Base-by-base conservation (phyloP, 768 basidiomycete genomes). In the Tylopilus sp. region DNA sequence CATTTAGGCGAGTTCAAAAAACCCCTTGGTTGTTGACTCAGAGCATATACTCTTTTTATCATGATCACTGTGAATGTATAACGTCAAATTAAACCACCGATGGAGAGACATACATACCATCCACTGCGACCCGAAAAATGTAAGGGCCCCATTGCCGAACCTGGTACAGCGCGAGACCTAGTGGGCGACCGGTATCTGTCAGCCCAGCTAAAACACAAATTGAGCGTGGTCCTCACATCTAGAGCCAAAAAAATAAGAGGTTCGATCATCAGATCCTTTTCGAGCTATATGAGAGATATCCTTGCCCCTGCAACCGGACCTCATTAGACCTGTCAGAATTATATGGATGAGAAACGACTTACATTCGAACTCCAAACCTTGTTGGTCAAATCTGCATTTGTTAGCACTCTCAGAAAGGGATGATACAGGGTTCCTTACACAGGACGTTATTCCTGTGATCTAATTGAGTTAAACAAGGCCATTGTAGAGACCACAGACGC, bases 41-140 rank as follows among this genome's bases (percentile, higher is more conserved):
- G 25, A 11, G 46, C 58, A 3, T 55, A 17, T 54, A 63, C 30
- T 41, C 62, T 56, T 41, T 44, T 63, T 38, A 63, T 63, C 62
- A 63, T 52, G 44, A 63, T 57, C 11, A 55, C 62, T 63, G 9
- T 10, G 28, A 36, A 26, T 6, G n/a, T n/a, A 34, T 4, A 13
- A 7, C 11, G 8, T 63, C 11, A 55, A 42, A 30, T 6, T 6
- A 24, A 13, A 7, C 10, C 8, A 2, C n/a, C 8, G 26, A 29
- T 24, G 14, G 22, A 25, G 8, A 16, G 17, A 10, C 17, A 17
- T 8, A 54, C 60, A 8, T 43, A 63, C 62, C 50, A 41, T 63
- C 62, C 58, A 60, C 55, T 9, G 61, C 61, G 1, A 57, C 3
- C 25, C 55, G 46, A 44, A 60, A 63, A 12, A 57, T 29, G 16